These are phyloP conservation scores for Mortierella sp. DNA, from an alignment of 371 early-diverging fungal species.

Conservation along the genomic window DNA sequence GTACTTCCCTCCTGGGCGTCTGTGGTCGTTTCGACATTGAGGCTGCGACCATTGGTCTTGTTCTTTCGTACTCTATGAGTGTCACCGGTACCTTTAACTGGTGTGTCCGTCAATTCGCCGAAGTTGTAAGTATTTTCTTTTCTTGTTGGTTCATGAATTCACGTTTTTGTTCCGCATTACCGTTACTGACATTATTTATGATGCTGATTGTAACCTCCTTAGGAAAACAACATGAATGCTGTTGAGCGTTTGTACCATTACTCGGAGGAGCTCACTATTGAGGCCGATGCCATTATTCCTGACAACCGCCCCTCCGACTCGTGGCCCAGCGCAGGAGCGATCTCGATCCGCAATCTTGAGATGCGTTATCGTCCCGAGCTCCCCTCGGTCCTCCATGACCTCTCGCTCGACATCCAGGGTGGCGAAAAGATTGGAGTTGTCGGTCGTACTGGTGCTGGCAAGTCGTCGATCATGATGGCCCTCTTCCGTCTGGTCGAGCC, in stretches of 20 bases:
- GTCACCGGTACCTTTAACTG: slow-evolving; percentile 59
- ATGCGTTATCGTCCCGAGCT: slow-evolving; percentile 68
- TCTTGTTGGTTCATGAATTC: slow-evolving; percentile 34
- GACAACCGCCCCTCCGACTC: slow-evolving; percentile 53
- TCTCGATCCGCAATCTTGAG: slow-evolving; percentile 63
- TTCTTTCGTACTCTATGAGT: slow-evolving; percentile 58
- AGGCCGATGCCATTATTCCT: slow-evolving; percentile 59
- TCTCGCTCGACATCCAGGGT: slow-evolving; percentile 65
- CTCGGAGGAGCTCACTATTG: slow-evolving; percentile 60
- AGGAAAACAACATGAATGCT: slow-evolving; percentile 79
- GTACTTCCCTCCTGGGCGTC: slow-evolving; percentile 54
- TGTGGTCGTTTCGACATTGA: slow-evolving; percentile 27
- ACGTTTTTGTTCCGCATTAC: slow-evolving; percentile 1
- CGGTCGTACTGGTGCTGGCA: slow-evolving; percentile 77
- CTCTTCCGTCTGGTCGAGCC: slow-evolving; percentile 76
- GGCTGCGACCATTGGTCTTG: slow-evolving; percentile 48
- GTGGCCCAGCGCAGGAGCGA: slow-evolving; percentile 75
- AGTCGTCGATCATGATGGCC: slow-evolving; percentile 70
- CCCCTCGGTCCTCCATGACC: slow-evolving; percentile 67
- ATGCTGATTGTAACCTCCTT: neutral
- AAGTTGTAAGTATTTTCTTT: slow-evolving; percentile 50
- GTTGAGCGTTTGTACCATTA: slow-evolving; percentile 81
- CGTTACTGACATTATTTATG: slow-evolving; percentile 51
- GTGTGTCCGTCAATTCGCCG: slow-evolving; percentile 61
- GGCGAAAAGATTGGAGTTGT: slow-evolving; percentile 73